These are phyloP conservation scores for Colletotrichum eremochloae DNA, from an alignment of 2,329 filamentous ascomycete species.

Conservation along the genomic window DNA sequence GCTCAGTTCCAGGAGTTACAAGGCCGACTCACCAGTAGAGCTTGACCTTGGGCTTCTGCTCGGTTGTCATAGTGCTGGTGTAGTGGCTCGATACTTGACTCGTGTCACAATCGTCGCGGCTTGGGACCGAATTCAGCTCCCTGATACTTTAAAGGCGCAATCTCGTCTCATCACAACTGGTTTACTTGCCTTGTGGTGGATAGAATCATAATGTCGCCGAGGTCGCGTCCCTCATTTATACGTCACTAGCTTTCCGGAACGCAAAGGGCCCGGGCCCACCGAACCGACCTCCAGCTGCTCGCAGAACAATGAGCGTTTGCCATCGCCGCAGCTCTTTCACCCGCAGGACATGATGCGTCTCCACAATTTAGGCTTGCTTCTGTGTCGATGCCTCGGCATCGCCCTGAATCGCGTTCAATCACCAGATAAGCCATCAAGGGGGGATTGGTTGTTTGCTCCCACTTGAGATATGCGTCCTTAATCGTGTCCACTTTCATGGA, in stretches of 20 bases:
- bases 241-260: slow-evolving; percentile 37
- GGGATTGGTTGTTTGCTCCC: slow-evolving; percentile 13
- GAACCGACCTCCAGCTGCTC: slow-evolving; percentile 1
- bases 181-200: neutral
- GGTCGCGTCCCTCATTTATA: slow-evolving; percentile 33
- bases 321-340: slow-evolving; percentile 21
- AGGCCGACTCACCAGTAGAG: slow-evolving; percentile 69
- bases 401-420: slow-evolving; percentile 2
- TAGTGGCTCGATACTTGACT: neutral
- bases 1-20: neutral
- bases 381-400: slow-evolving; percentile 18
- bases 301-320: slow-evolving; percentile 19
- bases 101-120: neutral
- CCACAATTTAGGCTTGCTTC: slow-evolving; percentile 39
- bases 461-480: neutral
- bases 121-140: neutral
- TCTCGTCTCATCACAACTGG: neutral
- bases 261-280: slow-evolving; percentile 35
- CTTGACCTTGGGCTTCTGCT: slow-evolving; percentile 66
- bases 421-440: slow-evolving; percentile 2
- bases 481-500: neutral
- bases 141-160: neutral
- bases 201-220: neutral
- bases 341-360: neutral
- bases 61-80: slow-evolving; percentile 19